These are phyloP conservation scores for Plectosphaerella sp. DNA, from an alignment of 2,329 filamentous ascomycete genomes.

Conservation along the genomic window DNA sequence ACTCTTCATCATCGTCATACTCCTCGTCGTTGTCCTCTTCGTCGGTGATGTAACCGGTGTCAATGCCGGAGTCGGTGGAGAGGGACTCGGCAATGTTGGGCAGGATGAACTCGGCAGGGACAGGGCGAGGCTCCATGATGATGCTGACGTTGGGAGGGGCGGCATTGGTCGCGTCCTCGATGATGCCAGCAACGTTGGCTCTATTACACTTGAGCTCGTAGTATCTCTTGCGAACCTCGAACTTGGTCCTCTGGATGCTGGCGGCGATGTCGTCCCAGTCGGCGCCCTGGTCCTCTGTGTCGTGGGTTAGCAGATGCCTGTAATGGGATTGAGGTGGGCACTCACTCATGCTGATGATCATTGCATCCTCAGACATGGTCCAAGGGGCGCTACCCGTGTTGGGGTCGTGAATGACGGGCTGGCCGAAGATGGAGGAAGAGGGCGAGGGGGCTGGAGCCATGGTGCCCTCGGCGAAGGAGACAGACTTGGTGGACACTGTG, in stretches of 20 bases:
- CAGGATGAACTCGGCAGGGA: too few species aligned
- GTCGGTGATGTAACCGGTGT: neutral
- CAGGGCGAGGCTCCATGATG: conserved; percentile 3
- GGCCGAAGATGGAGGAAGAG: neutral
- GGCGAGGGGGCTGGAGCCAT: neutral
- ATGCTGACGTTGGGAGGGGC: neutral
- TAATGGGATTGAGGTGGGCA: neutral
- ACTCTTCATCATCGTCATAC: conserved; percentile 4
- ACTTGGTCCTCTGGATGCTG: conserved; percentile 18
- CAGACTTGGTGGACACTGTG: neutral
- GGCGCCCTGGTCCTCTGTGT: conserved; percentile 2
- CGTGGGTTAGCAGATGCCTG: neutral
- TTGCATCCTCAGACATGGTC: conserved; percentile 28
- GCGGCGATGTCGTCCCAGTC: conserved; percentile 24
- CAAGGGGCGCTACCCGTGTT: conserved; percentile 12
- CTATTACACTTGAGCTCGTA: conserved; percentile 20
- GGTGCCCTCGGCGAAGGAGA: neutral
- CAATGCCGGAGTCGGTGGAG: neutral
- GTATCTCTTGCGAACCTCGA: conserved; percentile 26
- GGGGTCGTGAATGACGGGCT: neutral
- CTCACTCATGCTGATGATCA: conserved; percentile 29
- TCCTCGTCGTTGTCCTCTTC: neutral
- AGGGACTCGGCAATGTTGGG: conserved; percentile 1
- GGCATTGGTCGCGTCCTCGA: neutral
- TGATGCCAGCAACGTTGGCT: conserved; percentile 3